Evolutionary conservation across 148 eudicot species (phyloP), one percentile per base, ranked within the genome.

Genomic region (Fallopia convolvulus): DNA sequence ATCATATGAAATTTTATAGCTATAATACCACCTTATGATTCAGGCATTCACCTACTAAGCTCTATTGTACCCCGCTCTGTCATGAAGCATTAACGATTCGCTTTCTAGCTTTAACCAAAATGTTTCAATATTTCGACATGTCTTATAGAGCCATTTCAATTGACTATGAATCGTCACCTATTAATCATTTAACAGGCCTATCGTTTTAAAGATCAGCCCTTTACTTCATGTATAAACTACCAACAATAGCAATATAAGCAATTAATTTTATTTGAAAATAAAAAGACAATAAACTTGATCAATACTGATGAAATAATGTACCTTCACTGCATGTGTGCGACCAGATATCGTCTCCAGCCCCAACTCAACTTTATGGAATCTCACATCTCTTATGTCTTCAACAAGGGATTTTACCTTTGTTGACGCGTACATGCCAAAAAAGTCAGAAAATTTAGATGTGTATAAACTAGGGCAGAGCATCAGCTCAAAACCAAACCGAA

Each of bases 301-400:
- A 39, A 26, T 77, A 21, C n/a, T 33, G 42, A 33, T 53, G 44
- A 42, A 39, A 17, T 39, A 79, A 26, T 79, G n/a, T 80, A 95
- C 99, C 92, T 88, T 92, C 79, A 95, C 80, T 14, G 97, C 99
- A 88, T 84, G 85, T 21, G 99, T 90, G 41, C 93, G 84, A 74
- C 87, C 87, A 33, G 99, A 89, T 77, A 94, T 89, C 58, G 89
- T 90, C 85, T 92, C 98, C 84, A 92, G 83, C 77, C 99, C 97
- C 68, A 89, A 85, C 77, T 96, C 99, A 73, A 92, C 91, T 84
- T 95, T 95, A 76, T 95, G 97, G 85, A 95, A 92, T 79, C 99
- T 84, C 79, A 95, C 99, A 84, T 92, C 96, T 83, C 94, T 89
- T 76, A 92, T 95, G 81, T 95, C 99, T 84, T 95, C 99, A 68